phyloP scores from a whole-genome alignment of 225 moss, liverwort and hornwort genomes.

The Pseudoscleropodium purum region DNA sequence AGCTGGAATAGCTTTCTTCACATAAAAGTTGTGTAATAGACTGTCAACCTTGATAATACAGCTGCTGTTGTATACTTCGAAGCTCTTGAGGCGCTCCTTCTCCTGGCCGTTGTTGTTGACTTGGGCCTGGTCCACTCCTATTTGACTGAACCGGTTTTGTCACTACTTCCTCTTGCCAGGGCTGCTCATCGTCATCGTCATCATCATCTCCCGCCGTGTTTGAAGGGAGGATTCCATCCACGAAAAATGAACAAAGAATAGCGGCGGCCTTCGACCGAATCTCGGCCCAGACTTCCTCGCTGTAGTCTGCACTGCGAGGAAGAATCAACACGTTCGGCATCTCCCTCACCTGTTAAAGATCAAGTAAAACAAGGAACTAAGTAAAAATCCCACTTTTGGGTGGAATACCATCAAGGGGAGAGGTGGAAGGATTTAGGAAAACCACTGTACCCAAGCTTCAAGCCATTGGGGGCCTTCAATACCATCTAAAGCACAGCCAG shows the following conservation, averaged over 20 bases:
- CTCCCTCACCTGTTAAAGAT: conserved; percentile 67
- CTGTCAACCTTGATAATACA: conserved; percentile 65
- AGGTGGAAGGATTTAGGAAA: background rate
- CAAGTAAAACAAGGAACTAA: background rate
- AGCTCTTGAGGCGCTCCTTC: conserved; percentile 61
- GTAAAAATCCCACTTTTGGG: background rate
- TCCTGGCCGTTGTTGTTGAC: conserved; percentile 47
- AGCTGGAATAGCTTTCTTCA: background rate
- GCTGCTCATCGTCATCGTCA: conserved; percentile 52
- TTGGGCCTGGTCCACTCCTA: conserved; percentile 31
- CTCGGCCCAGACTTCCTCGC: conserved; percentile 98
- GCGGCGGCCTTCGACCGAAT: conserved; percentile 83
- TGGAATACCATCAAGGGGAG: background rate
- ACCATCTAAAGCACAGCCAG: conserved; percentile 89
- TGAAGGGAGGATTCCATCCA: conserved; percentile 68
- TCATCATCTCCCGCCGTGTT: conserved; percentile 71
- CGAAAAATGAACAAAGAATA: conserved; percentile 70
- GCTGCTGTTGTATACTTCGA: conserved; percentile 50
- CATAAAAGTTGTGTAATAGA: background rate
- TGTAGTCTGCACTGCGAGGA: conserved; percentile 95
- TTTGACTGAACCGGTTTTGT: conserved; percentile 20
- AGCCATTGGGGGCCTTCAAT: conserved; percentile 98
- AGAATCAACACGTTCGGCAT: conserved; percentile 95
- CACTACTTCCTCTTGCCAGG: conserved; percentile 60
- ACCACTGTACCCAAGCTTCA: conserved; percentile 77